These are phyloP conservation scores for Globisporangium spinosum DNA, from an alignment of 352 stramenopile species.

Conservation along the genomic window DNA sequence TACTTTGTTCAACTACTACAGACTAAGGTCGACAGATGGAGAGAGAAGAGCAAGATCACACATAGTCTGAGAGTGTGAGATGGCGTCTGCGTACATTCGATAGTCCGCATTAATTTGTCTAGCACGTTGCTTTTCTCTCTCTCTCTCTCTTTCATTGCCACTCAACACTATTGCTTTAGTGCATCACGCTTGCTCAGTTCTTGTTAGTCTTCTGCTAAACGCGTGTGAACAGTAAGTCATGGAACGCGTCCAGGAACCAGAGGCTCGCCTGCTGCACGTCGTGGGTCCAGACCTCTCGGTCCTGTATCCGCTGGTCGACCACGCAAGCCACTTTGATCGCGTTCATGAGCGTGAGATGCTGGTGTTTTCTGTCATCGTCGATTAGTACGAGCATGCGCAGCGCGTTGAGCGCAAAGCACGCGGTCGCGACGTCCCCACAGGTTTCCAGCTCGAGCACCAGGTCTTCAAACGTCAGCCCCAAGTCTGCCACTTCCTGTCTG, in stretches of 20 bases:
- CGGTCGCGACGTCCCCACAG: conserved; percentile 26
- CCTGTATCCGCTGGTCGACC: conserved; percentile 37
- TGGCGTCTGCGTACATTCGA: too few species aligned
- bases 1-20: background rate
- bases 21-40: background rate
- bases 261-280: conserved; percentile 31
- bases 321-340: conserved; percentile 32
- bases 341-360: conserved; percentile 29
- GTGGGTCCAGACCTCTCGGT: conserved; percentile 34
- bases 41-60: background rate
- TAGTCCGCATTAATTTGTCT: too few species aligned
- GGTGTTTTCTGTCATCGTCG: conserved; percentile 14
- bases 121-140: background rate
- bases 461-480: conserved; percentile 37
- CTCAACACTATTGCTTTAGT: background rate
- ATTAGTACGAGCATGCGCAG: conserved; percentile 31
- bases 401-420: conserved; percentile 34
- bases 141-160: background rate
- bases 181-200: background rate
- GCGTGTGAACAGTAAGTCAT: conserved; percentile 24
- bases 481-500: conserved; percentile 25
- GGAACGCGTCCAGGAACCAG: conserved; percentile 40
- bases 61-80: too few species aligned
- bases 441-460: conserved; percentile 44
- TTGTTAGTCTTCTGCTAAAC: background rate